Base-by-base conservation (phyloP, 345 rosid species). In the Bruguiera parviflora region DNA sequence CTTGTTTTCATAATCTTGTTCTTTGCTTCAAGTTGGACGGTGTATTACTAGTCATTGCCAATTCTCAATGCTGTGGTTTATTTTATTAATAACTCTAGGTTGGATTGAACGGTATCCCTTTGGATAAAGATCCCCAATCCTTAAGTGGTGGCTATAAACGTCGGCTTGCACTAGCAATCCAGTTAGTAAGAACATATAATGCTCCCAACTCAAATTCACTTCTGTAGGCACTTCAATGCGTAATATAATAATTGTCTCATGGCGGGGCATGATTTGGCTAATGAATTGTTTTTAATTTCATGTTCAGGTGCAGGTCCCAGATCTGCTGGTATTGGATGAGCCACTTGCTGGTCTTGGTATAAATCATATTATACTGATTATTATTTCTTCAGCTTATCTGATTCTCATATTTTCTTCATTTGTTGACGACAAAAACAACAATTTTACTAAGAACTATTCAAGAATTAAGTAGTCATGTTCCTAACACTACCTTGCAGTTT, bases 331-430 rank as follows among this genome's bases (percentile, higher is more conserved):
- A 78, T 70, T 91, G 86, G 98, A 94, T 67, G 97, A 94, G 75
- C 98, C 97, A 63, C 96, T 94, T 65, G 96, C 96, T 71, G 99
- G 99, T 75, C 96, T 91, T 73, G 99, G 96, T 91, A 89, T 73
- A 88, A 47, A 39, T 70, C 67, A 55, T 21, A 65, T 77, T 70
- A 69, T 1, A 51, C 75, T 21, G 53, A 32, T 72, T 71, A 43
- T 64, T n/a, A 37, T 61, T 61, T 82, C 52, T 27, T 58, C 46
- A 51, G 8, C 15, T 11, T 32, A 15, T 22, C 47, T 65, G 19
- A 8, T 60, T 57, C 61, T 61, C 51, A 5, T 28, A 24, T 67
- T 21, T 65, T 49, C 29, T 18, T 58, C 52, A 25, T 37, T 16
- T 27, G 43, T 25, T 18, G 60, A 16, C 43, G 39, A 18, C 59